A percentile compares a stretch with the other conserved stretches of the same genome.
phyloP scores from a whole-genome alignment of 2,329 filamentous ascomycete species.

The Cladosporium sp. region DNA sequence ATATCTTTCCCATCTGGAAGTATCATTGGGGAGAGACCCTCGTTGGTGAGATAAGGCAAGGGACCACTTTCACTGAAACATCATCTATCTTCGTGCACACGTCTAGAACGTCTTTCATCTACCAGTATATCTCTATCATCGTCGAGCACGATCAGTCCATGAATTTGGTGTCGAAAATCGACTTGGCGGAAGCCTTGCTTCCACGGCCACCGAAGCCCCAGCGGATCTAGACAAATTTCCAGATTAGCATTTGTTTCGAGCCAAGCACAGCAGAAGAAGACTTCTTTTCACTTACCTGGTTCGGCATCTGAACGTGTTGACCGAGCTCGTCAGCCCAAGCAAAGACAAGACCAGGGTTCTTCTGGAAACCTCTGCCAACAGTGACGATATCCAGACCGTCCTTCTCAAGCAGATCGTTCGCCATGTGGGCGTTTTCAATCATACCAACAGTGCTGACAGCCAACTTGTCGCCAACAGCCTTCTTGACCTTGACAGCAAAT shows the following conservation, averaged over 20 bases:
- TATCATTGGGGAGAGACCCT: no score
- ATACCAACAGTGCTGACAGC: slow-evolving; percentile 70
- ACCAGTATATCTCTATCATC: no score
- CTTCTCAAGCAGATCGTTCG: slow-evolving; percentile 55
- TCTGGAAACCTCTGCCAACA: slow-evolving; percentile 71
- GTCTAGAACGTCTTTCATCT: background rate
- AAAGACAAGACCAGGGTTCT: slow-evolving; percentile 70
- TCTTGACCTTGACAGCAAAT: slow-evolving; percentile 67
- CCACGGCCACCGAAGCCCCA: slow-evolving; percentile 53
- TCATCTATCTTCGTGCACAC: background rate
- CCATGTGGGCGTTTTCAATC: slow-evolving; percentile 66
- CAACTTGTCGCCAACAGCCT: slow-evolving; percentile 67
- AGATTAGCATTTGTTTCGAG: background rate
- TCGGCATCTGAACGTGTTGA: slow-evolving; percentile 66
- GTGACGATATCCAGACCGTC: slow-evolving; percentile 63
- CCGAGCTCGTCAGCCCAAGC: slow-evolving; percentile 67
- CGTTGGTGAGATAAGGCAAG: no score
- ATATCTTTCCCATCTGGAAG: no score
- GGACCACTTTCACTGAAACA: no score
- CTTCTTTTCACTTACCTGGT: slow-evolving; percentile 45
- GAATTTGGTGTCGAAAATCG: slow-evolving; percentile 17
- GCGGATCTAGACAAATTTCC: slow-evolving; percentile 39
- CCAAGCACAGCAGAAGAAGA: background rate
- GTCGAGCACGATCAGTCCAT: background rate
- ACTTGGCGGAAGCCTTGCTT: slow-evolving; percentile 29